Conservation (phyloP, 2,329 filamentous ascomycete species). For the Seiridium cupressi region DNA sequence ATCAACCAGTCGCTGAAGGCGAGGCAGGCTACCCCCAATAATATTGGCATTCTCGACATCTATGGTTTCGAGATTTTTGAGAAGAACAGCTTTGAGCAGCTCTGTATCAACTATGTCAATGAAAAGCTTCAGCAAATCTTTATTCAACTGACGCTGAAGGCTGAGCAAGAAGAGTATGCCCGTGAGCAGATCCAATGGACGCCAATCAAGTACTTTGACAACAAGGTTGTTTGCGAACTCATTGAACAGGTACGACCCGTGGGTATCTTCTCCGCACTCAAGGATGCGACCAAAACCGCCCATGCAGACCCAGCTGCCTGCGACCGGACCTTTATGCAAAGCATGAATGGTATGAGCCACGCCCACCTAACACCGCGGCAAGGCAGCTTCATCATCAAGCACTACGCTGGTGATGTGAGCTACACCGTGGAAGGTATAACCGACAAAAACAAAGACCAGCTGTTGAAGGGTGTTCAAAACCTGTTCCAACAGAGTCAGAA, state of each 20-base stretch:
- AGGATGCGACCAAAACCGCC: slow-evolving; percentile 97
- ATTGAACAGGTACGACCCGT: slow-evolving; percentile 90
- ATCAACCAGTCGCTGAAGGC: slow-evolving; percentile 87
- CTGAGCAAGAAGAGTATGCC: slow-evolving; percentile 96
- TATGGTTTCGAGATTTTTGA: slow-evolving; percentile 99
- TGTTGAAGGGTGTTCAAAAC: slow-evolving; percentile 90
- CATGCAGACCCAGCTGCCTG: slow-evolving; percentile 93
- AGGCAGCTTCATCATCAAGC: slow-evolving; percentile 97
- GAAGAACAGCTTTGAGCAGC: slow-evolving; percentile 97
- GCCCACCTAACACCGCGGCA: slow-evolving; percentile 88
- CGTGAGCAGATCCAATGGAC: slow-evolving; percentile 98
- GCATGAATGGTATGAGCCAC: slow-evolving; percentile 87
- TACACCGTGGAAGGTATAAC: slow-evolving; percentile 97
- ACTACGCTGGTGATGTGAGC: slow-evolving; percentile 95
- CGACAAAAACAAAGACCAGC: slow-evolving; percentile 98
- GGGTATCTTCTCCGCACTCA: slow-evolving; percentile 91
- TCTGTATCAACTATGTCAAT: slow-evolving; percentile 99
- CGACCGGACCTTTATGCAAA: slow-evolving; percentile 93
- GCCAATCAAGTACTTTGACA: slow-evolving; percentile 98
- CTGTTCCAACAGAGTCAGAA: slow-evolving; percentile 83
- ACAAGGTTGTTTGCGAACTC: slow-evolving; percentile 96
- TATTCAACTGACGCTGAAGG: slow-evolving; percentile 93
- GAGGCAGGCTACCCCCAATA: slow-evolving; percentile 71
- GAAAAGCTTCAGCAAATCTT: slow-evolving; percentile 99
- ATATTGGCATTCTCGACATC: slow-evolving; percentile 96